Evolutionary conservation across 1,139 yeast genomes (phyloP), one percentile per base, ranked within the genome.

Genomic region (Debaryomycetaceae sp.): DNA sequence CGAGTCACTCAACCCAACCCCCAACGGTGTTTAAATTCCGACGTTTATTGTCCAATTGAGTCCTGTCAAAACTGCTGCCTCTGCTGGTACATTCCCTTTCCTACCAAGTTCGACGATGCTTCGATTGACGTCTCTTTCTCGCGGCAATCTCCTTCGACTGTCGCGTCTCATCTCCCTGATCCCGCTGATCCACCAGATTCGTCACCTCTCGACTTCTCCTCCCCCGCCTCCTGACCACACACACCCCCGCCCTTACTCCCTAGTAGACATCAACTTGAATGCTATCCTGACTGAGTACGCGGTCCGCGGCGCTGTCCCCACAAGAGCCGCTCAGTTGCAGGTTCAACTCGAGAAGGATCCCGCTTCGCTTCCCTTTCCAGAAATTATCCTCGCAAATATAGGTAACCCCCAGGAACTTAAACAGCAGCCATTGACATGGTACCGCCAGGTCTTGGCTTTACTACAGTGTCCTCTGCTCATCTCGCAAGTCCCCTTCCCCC

Each of bases 351-450:
- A 80, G 28, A 49, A 53, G 18, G 49, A 58, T 27, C 58, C 64
- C 1, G 62, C 70, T 28, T 76, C 78, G 14, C 59, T 85, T 37
- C 94, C 95, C 1, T 92, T 86, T 48, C 61, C 68, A 27, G 59
- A 70, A 37, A 83, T 90, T 41, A 77, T 90, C 47, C 76, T 74
- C 44, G 93, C 96, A 37, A 90, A 92, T 53, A 90, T 90, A 37
- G 98, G 98, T 22, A 92, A 92, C 51, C 98, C 98, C 2, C 98
- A 90, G 54, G 97, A 87, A 51, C 67, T 90, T 45, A 90, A 83
- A 44, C 99, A 90, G 55, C 70, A 77, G 45, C 98, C 98, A 2
- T 63, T 90, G 45, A 83, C 95, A n/a, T 92, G 92, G 65, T 86
- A 85, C 56, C 71, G 98, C 47, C 94, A 87, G 51, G 95, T 87